phyloP scores from a whole-genome alignment of 106 monocot genomes.

The Dendrobium officinale region DNA sequence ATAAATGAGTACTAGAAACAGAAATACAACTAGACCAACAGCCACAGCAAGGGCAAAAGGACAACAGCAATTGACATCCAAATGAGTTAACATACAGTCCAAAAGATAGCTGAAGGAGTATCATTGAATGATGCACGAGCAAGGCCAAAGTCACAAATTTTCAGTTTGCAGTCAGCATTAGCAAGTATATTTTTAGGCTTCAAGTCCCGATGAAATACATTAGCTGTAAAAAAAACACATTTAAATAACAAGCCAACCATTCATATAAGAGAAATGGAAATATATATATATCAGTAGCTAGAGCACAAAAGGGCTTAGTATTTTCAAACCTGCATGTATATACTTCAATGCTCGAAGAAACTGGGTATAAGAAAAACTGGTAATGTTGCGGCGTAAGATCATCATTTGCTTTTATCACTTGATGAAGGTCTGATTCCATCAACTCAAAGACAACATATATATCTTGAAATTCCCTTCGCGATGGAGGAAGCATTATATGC shows the following conservation, averaged over 20 bases:
- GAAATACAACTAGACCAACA: background rate
- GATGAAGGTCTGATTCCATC: slow-evolving; percentile 69
- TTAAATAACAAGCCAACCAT: background rate
- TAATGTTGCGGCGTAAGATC: slow-evolving; percentile 57
- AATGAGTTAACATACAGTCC: slow-evolving; percentile 38
- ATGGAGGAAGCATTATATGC: slow-evolving; percentile 63
- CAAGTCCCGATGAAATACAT: slow-evolving; percentile 57
- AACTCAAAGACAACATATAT: slow-evolving; percentile 62
- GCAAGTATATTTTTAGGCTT: slow-evolving; percentile 66
- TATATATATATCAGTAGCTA: background rate
- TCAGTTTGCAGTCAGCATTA: slow-evolving; percentile 64
- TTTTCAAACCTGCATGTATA: slow-evolving; percentile 40
- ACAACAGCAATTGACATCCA: background rate
- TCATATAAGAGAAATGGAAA: background rate
- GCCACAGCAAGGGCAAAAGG: background rate
- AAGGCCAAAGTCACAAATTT: slow-evolving; percentile 63
- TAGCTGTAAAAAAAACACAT: slow-evolving; percentile 25
- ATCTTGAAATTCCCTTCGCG: slow-evolving; percentile 49
- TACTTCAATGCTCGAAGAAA: slow-evolving; percentile 54
- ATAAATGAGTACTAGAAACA: background rate
- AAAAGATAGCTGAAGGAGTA: slow-evolving; percentile 59
- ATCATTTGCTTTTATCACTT: slow-evolving; percentile 60
- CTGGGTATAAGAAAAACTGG: slow-evolving; percentile 62
- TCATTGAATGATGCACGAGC: slow-evolving; percentile 57
- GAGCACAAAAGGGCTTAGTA: background rate